phyloP scores from a whole-genome alignment of 2,329 filamentous ascomycete genomes.

The Aphanocladium album region DNA sequence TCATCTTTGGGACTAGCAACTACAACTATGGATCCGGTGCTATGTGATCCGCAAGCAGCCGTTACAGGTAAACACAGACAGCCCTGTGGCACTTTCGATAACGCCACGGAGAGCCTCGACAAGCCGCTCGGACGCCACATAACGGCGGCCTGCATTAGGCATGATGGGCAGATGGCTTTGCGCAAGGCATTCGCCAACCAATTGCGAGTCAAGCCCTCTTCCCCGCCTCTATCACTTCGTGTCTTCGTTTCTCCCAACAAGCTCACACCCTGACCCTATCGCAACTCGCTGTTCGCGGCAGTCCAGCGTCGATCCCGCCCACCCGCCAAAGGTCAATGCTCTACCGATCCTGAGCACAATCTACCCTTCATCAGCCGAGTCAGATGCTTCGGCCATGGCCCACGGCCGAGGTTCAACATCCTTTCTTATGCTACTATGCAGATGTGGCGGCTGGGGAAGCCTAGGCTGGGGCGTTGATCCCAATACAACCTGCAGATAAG shows the following conservation, averaged over 20 bases:
- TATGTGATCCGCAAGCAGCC: too few relatives aligned
- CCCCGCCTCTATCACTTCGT: not conserved
- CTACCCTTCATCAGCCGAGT: not conserved
- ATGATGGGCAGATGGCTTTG: too few relatives aligned
- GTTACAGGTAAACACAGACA: too few relatives aligned
- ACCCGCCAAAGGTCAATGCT: not conserved
- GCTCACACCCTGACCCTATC: not conserved
- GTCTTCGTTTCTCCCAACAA: not conserved
- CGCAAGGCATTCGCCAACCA: too few relatives aligned
- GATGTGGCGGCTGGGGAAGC: not conserved
- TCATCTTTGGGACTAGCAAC: too few relatives aligned
- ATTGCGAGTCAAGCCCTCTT: too few relatives aligned
- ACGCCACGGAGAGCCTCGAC: not conserved
- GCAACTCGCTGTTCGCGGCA: not conserved
- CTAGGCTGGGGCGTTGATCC: not conserved
- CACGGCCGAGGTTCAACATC: not conserved
- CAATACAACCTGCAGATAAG: not conserved
- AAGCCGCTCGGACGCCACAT: too few relatives aligned
- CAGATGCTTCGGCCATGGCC: slow-evolving; percentile 1
- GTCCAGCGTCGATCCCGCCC: not conserved
- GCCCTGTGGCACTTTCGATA: too few relatives aligned
- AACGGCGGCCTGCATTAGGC: too few relatives aligned
- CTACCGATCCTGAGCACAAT: not conserved
- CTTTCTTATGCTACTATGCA: not conserved
- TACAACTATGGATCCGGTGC: too few relatives aligned